A percentile compares a stretch with the other conserved stretches of the same genome.
These are phyloP conservation scores for Cystofilobasidium bisporidii DNA, from an alignment of 768 basidiomycete species.

Conservation along the genomic window DNA sequence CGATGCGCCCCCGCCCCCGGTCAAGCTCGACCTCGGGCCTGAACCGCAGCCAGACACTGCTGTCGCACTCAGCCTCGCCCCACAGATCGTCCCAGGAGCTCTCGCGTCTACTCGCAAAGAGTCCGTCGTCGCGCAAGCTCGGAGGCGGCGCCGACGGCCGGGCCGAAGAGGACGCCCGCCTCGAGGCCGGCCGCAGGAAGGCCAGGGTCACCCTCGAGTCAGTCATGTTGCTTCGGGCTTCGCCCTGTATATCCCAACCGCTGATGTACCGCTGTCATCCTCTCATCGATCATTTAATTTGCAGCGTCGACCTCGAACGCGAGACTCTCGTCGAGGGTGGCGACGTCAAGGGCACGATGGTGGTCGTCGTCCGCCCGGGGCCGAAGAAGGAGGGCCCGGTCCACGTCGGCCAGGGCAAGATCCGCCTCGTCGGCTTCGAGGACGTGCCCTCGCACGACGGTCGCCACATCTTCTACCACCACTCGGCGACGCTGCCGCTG, in stretches of 20 bases:
- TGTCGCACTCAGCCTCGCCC: conserved; percentile 2
- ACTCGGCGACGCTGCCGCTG: conserved; percentile 47
- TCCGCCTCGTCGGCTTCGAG: conserved; percentile 79
- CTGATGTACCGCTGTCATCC: no score
- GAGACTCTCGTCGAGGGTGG: conserved; percentile 72
- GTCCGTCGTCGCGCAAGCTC: conserved; percentile 14
- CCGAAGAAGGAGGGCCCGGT: conserved; percentile 53
- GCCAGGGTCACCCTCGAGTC: conserved; percentile 69
- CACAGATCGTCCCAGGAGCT: conserved; percentile 1
- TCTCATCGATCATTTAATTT: not conserved
- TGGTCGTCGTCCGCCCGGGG: conserved; percentile 53
- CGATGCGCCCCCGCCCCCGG: not conserved
- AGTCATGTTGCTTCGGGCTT: not conserved
- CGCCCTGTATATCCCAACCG: no score
- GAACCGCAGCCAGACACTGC: not conserved
- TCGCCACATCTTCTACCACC: conserved; percentile 76
- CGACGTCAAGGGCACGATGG: conserved; percentile 58
- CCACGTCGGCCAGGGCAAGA: conserved; percentile 61
- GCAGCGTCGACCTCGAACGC: conserved; percentile 56
- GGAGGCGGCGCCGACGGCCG: conserved; percentile 16
- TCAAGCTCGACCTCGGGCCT: not conserved
- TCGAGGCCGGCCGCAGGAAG: conserved; percentile 43
- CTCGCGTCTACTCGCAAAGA: not conserved
- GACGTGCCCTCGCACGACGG: conserved; percentile 48
- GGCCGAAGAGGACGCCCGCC: conserved; percentile 52